Evolutionary conservation across 1,284 basidiomycete species (phyloP).

Genomic region (Cronartium ribicola): DNA sequence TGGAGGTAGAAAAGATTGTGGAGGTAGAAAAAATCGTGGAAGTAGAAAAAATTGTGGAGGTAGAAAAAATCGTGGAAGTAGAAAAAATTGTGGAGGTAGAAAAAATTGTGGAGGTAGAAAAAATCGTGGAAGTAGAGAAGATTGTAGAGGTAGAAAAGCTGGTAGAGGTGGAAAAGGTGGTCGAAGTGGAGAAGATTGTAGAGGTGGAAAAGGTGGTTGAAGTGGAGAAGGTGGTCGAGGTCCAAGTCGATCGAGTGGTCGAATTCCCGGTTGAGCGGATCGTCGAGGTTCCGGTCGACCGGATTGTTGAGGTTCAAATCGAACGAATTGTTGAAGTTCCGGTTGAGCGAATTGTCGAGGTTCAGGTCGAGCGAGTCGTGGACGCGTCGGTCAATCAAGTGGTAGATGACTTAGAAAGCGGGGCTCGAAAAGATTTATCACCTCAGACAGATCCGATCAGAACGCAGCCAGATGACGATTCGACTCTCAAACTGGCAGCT

Average conservation of each 20-base stretch:
- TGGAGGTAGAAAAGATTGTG: constrained; percentile 51
- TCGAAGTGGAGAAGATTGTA: constrained; percentile 50
- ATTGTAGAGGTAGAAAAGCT: constrained; percentile 54
- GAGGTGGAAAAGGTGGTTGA: constrained; percentile 43
- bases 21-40: constrained; percentile 51
- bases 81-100: constrained; percentile 52
- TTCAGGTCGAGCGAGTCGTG: constrained; percentile 51
- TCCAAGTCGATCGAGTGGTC: constrained; percentile 50
- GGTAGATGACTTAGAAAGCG: background rate
- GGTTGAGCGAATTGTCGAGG: constrained; percentile 50
- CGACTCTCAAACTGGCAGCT: constrained; percentile 2
- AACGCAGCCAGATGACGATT: background rate
- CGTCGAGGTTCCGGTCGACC: constrained; percentile 44
- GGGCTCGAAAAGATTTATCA: constrained; percentile 4
- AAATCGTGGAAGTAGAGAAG: constrained; percentile 48
- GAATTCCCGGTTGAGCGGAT: constrained; percentile 53
- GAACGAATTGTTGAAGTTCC: constrained; percentile 53
- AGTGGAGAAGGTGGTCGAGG: constrained; percentile 50
- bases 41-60: constrained; percentile 49
- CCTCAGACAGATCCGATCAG: background rate
- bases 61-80: constrained; percentile 51
- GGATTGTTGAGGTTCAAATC: constrained; percentile 57
- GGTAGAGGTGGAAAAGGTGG: constrained; percentile 55
- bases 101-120: constrained; percentile 43
- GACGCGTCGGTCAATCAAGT: constrained; percentile 41